These are phyloP conservation scores for Saccharomycopsis schoenii DNA, from an alignment of 805 yeast species.

Conservation along the genomic window DNA sequence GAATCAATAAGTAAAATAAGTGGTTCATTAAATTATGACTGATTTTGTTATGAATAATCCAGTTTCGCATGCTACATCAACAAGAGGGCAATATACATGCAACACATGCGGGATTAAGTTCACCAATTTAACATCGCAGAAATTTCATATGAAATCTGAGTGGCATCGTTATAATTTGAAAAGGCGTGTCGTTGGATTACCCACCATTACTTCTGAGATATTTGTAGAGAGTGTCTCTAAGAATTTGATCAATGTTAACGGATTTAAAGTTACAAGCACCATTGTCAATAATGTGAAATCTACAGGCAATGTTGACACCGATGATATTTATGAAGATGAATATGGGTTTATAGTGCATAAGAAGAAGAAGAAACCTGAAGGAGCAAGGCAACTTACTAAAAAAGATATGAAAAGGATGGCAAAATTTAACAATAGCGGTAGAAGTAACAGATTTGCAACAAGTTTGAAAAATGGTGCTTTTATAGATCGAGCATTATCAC, in stretches of 20 bases:
- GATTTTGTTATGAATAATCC: neutral
- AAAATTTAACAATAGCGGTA: neutral
- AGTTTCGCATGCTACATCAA: neutral
- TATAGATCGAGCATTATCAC: conserved; percentile 25
- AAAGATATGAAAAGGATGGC: conserved; percentile 28
- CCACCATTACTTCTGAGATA: conserved; percentile 57
- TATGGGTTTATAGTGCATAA: conserved; percentile 38
- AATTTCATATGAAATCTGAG: conserved; percentile 92
- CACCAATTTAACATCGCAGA: conserved; percentile 71
- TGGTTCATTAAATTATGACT: neutral
- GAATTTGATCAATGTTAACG: neutral
- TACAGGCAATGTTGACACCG: neutral
- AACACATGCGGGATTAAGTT: conserved; percentile 82
- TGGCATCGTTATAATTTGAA: conserved; percentile 97
- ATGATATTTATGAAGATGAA: conserved; percentile 34
- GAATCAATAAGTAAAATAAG: no score
- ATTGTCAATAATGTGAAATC: conserved; percentile 5
- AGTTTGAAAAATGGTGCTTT: neutral
- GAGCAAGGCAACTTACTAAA: conserved; percentile 30
- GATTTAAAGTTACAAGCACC: neutral
- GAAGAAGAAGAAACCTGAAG: conserved; percentile 22
- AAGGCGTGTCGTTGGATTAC: conserved; percentile 78
- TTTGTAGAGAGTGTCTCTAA: conserved; percentile 45
- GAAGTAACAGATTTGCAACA: neutral
- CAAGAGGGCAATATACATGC: conserved; percentile 42